Conservation (phyloP, 331 rosid genomes). For the Pyracantha coccinea region DNA sequence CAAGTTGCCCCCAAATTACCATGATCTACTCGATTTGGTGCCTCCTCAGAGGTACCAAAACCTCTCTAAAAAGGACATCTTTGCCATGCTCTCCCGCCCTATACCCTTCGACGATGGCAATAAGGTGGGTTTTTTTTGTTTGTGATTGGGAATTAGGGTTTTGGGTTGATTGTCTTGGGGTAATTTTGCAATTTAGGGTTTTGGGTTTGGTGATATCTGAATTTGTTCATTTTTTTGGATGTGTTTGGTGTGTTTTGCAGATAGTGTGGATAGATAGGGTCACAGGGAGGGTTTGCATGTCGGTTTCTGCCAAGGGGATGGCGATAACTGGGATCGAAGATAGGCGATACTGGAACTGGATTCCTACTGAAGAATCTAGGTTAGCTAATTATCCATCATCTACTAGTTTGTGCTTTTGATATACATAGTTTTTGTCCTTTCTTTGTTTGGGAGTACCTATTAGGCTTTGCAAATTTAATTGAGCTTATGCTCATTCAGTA, state of each 20-base stretch:
- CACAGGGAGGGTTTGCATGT: constrained; percentile 77
- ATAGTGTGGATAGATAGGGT: constrained; percentile 76
- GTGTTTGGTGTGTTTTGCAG: constrained; percentile 33
- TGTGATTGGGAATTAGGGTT: constrained; percentile 3
- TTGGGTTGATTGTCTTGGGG: not conserved
- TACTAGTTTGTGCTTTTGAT: not conserved
- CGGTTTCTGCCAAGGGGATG: constrained; percentile 75
- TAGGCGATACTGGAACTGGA: constrained; percentile 93
- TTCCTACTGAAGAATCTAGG: constrained; percentile 95
- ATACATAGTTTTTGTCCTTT: not conserved
- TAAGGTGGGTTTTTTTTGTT: constrained; percentile 32
- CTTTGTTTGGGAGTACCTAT: not conserved
- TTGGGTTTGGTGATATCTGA: not conserved
- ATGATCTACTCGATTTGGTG: constrained; percentile 52
- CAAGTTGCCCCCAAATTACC: constrained; percentile 72
- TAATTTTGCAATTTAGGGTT: constrained; percentile 6
- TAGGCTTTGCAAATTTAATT: not conserved
- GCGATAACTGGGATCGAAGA: constrained; percentile 87
- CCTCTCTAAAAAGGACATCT: constrained; percentile 64
- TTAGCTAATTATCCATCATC: constrained; percentile 13
- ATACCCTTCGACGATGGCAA: constrained; percentile 54
- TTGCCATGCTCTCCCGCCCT: constrained; percentile 60
- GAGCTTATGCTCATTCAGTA: not conserved
- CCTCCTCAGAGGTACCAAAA: constrained; percentile 55
- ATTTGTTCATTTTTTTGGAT: not conserved